Conservation (phyloP, 1,139 yeast genomes). For the Blastobotrys aristatus region DNA sequence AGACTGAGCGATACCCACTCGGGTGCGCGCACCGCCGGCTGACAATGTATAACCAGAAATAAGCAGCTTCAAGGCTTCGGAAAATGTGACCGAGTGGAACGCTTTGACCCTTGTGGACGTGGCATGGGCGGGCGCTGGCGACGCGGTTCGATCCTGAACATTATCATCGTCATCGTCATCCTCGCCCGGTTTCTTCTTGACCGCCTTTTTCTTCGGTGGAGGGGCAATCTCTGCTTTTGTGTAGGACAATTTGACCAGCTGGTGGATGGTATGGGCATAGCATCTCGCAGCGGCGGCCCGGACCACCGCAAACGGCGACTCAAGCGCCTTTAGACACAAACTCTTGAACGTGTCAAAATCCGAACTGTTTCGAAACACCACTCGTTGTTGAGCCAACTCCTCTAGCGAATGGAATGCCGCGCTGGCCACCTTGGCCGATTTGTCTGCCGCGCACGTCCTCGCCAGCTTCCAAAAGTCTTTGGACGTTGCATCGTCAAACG, state of each 20-base stretch:
- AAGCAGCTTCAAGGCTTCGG: constrained; percentile 21
- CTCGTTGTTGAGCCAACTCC: constrained; percentile 20
- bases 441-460: constrained; percentile 26
- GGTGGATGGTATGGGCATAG: constrained; percentile 27
- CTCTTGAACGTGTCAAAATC: constrained; percentile 32
- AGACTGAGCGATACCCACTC: constrained; percentile 31
- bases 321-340: constrained; percentile 29
- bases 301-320: constrained; percentile 26
- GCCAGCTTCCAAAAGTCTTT: constrained; percentile 35
- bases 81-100: constrained; percentile 16
- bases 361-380: constrained; percentile 28
- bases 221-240: constrained; percentile 23
- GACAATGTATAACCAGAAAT: constrained; percentile 21
- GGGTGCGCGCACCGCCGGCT: constrained; percentile 21
- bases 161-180: constrained; percentile 20
- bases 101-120: constrained; percentile 10
- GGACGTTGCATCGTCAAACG: constrained; percentile 32
- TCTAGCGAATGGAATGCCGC: constrained; percentile 30
- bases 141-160: constrained; percentile 5
- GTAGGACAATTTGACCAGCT: constrained; percentile 22
- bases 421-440: constrained; percentile 31
- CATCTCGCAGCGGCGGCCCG: constrained; percentile 34
- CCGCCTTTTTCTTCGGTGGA: constrained; percentile 17
- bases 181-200: constrained; percentile 17
- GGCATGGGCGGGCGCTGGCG: constrained; percentile 9